These are phyloP conservation scores for Corymbia citriodora DNA, from an alignment of 441 rosid species.

Conservation along the genomic window DNA sequence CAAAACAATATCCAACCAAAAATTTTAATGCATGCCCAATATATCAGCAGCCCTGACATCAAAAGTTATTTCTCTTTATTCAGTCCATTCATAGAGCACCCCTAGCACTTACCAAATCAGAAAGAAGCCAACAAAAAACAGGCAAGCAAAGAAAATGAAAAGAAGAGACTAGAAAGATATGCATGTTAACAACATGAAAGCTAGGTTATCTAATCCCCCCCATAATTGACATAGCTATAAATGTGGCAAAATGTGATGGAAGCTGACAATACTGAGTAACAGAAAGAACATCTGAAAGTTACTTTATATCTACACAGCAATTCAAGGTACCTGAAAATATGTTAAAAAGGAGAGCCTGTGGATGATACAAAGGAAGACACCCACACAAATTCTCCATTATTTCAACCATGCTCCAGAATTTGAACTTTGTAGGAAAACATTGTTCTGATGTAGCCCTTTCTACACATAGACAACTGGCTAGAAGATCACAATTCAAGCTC, in stretches of 20 bases:
- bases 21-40: not conserved
- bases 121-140: not conserved
- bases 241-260: not conserved
- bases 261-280: not conserved
- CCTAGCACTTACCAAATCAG: not conserved
- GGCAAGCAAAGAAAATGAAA: not conserved
- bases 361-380: slow-evolving; percentile 73
- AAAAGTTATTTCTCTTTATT: not conserved
- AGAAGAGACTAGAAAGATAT: not conserved
- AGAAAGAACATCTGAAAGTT: not conserved
- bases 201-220: not conserved
- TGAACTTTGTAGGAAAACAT: slow-evolving; percentile 23
- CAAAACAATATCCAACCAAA: not conserved
- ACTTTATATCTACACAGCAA: not conserved
- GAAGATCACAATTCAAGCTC: slow-evolving; percentile 20
- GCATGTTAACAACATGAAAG: not conserved
- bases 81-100: not conserved
- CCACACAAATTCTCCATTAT: slow-evolving; percentile 54
- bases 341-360: slow-evolving; percentile 69
- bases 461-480: slow-evolving; percentile 21
- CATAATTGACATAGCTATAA: not conserved
- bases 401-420: slow-evolving; percentile 50
- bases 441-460: slow-evolving; percentile 22
- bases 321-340: slow-evolving; percentile 70
- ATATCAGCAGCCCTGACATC: not conserved